Conservation (phyloP, 129 eudicot species). For the Smallanthus sonchifolius region DNA sequence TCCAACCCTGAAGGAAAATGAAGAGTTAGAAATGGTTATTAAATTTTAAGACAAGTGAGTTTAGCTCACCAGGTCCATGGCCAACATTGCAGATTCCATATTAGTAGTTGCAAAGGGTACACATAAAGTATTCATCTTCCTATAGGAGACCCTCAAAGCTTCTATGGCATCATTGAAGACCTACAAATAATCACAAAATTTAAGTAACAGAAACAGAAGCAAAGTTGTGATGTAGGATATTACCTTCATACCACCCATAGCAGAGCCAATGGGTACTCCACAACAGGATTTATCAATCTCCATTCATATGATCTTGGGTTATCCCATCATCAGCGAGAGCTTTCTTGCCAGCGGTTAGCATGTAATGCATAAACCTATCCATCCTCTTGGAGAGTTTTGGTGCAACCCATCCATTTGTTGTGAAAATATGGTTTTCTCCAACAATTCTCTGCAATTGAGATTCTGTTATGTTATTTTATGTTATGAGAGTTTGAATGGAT, state of each 20-base stretch:
- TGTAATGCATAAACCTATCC: conserved; percentile 95
- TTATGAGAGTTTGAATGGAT: neutral
- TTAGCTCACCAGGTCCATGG: conserved; percentile 70
- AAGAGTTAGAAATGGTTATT: neutral
- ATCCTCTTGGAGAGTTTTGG: conserved; percentile 85
- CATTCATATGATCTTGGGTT: conserved; percentile 57
- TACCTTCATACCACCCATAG: conserved; percentile 98
- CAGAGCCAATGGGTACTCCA: conserved; percentile 91
- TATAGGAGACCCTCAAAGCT: conserved; percentile 87
- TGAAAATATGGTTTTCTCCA: conserved; percentile 87
- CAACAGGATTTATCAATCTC: conserved; percentile 67
- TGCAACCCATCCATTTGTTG: conserved; percentile 85
- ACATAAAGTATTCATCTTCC: conserved; percentile 93
- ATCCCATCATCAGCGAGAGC: conserved; percentile 83
- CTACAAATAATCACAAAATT: conserved; percentile 24
- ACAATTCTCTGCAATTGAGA: conserved; percentile 65
- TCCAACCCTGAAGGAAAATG: conserved; percentile 69
- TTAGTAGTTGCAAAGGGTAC: conserved; percentile 95
- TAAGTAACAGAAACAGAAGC: too few relatives aligned
- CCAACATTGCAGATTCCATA: too few relatives aligned
- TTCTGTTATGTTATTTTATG: too few relatives aligned
- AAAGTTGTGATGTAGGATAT: too few relatives aligned
- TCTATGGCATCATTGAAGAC: conserved; percentile 93
- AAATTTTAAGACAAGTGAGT: neutral
- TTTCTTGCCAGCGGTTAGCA: conserved; percentile 97